Base-by-base conservation (phyloP, 2,329 filamentous ascomycete species). In the Talaromyces amestolkiae region DNA sequence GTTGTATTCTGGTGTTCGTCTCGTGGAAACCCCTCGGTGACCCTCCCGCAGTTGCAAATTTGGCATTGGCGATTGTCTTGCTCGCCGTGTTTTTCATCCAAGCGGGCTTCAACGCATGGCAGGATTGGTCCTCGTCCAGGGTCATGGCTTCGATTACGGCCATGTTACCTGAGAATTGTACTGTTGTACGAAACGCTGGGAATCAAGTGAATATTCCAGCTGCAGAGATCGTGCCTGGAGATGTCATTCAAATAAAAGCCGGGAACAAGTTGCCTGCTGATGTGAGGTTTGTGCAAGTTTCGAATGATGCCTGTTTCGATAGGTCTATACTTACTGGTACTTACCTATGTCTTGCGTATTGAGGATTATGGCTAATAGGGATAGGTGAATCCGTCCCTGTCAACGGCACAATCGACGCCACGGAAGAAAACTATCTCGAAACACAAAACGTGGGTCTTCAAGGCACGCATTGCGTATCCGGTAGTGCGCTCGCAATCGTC, bases 101-200 rank as follows among this genome's bases (percentile, higher is more conserved):
- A 70, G 90, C 89, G 68, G 85, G 81, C 2, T 93, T 92, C 78
- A 88, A 88, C 72, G 85, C 85, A 72, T 90, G 84, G 81, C 87
- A 89, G 72, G 91, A 93, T 73, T 93, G 90, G 86, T 91, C 89
- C 2, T 90, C 89, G 0, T 89, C 86, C 1, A 82, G 88, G 5
- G 90, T 92, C 64, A 93, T 93, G 91, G 86, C 87, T 19, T 91
- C 89, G 0, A 93, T 93, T 73, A 91, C 88, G 58, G 89, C 85
- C 19, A 91, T 93, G 90, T 82, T 93, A n/a, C 91, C 91, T 0
- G 90, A 92, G 70, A 83, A 87, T 66, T 91, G 88, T 70, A 79
- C 88, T 31, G 82, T 90, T 8, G 77, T 90, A 7, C 85, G 90
- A 22, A 85, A 91, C 68, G 84, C 87, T 1, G 51, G 51, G 0